A percentile compares a stretch with the other conserved stretches of the same genome.
These are phyloP conservation scores for Catunica adiposa DNA, from an alignment of 2,329 filamentous ascomycete genomes.

Conservation along the genomic window DNA sequence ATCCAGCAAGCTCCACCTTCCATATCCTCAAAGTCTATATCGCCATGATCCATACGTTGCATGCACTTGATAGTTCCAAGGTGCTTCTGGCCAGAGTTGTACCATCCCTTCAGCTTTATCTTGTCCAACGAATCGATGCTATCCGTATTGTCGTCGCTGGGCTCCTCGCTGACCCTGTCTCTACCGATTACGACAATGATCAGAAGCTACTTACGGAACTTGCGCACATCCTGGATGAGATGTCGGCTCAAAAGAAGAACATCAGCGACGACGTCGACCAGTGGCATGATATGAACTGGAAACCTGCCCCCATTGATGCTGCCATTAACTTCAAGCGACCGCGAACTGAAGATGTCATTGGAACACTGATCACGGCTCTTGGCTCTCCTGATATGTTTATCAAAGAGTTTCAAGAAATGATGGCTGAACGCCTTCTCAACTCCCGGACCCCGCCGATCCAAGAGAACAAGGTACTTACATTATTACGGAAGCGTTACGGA, in stretches of 20 bases:
- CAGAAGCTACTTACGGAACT: conserved; percentile 45
- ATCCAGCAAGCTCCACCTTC: conserved; percentile 59
- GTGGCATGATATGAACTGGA: conserved; percentile 87
- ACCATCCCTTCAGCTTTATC: conserved; percentile 54
- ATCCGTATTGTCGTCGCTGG: conserved; percentile 63
- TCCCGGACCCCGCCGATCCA: conserved; percentile 56
- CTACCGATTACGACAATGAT: conserved; percentile 23
- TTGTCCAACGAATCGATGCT: conserved; percentile 62
- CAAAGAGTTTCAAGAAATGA: conserved; percentile 76
- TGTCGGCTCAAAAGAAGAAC: conserved; percentile 36
- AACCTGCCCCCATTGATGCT: conserved; percentile 83
- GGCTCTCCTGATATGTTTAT: conserved; percentile 86
- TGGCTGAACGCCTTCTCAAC: conserved; percentile 64
- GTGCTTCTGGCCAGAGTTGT: conserved; percentile 62
- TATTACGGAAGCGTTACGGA: conserved; percentile 79
- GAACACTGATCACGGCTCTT: conserved; percentile 73
- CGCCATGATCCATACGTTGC: conserved; percentile 61
- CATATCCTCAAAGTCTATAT: conserved; percentile 66
- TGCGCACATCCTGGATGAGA: conserved; percentile 47
- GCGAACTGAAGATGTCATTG: conserved; percentile 79
- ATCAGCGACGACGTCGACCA: conserved; percentile 53
- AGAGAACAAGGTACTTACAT: conserved; percentile 65
- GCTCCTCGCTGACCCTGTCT: conserved; percentile 44
- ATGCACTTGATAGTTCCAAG: conserved; percentile 58
- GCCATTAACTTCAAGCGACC: conserved; percentile 82